A percentile compares a stretch with the other conserved stretches of the same genome.
Conservation (phyloP, 345 rosid species). For the Eutrema japonicum region DNA sequence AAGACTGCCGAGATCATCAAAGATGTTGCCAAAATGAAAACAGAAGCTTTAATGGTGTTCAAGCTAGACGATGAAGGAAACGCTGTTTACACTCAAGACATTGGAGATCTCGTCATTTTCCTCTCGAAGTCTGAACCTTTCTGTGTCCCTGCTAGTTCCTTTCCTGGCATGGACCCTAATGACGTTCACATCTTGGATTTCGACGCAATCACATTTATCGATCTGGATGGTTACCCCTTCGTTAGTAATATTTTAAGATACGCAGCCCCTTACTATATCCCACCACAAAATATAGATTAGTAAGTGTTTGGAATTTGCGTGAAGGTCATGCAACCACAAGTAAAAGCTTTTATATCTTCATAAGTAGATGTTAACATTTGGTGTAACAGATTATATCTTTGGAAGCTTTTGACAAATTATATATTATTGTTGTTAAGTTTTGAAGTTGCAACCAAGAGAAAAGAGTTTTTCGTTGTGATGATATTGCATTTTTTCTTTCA, state of each 20-base stretch:
- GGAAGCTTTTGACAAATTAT: no score
- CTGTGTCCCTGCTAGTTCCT: neutral
- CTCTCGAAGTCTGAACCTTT: neutral
- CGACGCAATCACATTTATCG: neutral
- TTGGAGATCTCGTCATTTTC: neutral
- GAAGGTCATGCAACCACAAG: no score
- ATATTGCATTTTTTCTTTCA: no score
- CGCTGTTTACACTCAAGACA: neutral
- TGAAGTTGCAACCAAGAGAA: no score
- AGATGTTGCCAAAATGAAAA: neutral
- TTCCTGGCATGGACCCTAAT: neutral
- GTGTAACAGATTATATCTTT: no score
- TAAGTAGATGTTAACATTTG: no score
- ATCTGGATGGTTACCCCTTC: neutral
- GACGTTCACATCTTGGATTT: neutral
- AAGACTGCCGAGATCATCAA: neutral
- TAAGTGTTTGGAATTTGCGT: neutral
- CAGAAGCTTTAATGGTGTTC: constrained; percentile 41
- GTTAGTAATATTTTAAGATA: neutral
- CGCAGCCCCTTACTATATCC: neutral
- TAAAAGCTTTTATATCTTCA: no score
- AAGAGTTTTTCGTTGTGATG: no score
- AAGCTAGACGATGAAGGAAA: constrained; percentile 55
- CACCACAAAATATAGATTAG: neutral
- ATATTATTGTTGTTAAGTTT: no score